Conservation (phyloP, 106 monocot species). For the Dioscorea zingiberensis region DNA sequence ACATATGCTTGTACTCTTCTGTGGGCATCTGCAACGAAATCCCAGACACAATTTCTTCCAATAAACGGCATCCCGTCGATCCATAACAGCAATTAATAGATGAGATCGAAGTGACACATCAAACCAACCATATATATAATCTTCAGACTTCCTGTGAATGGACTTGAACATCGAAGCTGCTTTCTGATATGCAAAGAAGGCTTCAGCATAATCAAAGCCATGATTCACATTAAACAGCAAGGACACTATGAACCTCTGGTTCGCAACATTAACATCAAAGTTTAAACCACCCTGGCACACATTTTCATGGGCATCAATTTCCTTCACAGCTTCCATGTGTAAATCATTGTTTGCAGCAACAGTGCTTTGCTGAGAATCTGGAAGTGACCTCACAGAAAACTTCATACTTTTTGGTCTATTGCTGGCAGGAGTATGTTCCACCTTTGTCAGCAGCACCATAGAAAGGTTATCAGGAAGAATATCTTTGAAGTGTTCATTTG, state of each 20-base stretch:
- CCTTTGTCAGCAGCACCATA: not conserved
- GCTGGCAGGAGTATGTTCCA: conserved; percentile 8
- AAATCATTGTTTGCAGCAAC: conserved; percentile 4
- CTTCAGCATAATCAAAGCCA: conserved; percentile 9
- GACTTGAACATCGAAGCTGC: too few relatives aligned
- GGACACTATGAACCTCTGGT: too few relatives aligned
- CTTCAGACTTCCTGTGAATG: too few relatives aligned
- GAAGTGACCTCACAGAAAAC: conserved; percentile 32
- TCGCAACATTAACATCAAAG: conserved; percentile 7
- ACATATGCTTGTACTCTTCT: too few relatives aligned
- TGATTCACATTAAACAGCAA: conserved; percentile 11
- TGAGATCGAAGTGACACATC: too few relatives aligned
- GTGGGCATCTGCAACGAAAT: too few relatives aligned
- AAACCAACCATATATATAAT: too few relatives aligned
- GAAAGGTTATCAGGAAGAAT: conserved; percentile 9
- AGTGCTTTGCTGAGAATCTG: conserved; percentile 5
- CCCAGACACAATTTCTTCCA: too few relatives aligned
- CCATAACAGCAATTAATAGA: too few relatives aligned
- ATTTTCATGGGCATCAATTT: conserved; percentile 43
- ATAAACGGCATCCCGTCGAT: too few relatives aligned
- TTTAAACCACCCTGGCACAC: conserved; percentile 1
- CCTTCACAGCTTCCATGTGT: conserved; percentile 56
- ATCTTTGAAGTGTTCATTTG: not conserved
- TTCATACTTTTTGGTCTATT: conserved; percentile 27
- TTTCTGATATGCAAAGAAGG: too few relatives aligned